Conservation (phyloP, 768 basidiomycete species). For the Dioszegia hungarica region DNA sequence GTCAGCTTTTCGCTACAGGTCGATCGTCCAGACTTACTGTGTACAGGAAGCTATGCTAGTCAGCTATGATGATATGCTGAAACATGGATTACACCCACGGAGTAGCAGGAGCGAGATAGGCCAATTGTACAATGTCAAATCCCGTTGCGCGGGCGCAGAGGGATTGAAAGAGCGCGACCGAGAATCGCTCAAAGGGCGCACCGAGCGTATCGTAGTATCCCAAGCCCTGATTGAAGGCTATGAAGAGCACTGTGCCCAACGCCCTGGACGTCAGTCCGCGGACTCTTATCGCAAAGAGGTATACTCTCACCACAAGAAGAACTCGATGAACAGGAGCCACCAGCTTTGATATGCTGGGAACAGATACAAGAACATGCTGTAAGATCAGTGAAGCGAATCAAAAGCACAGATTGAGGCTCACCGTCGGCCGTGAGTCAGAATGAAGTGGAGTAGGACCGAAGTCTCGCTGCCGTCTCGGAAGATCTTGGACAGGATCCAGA, state of each 20-base stretch:
- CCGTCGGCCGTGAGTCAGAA: conserved; percentile 18
- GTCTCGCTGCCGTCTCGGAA: conserved; percentile 9
- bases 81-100: conserved; percentile 1
- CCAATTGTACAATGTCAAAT: conserved; percentile 14
- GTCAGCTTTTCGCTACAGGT: background rate
- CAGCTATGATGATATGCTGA: background rate
- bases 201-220: conserved; percentile 4
- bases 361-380: conserved; percentile 18
- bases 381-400: background rate
- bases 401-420: background rate
- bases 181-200: conserved; percentile 1
- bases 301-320: background rate
- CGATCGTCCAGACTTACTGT: background rate
- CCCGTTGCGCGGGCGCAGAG: conserved; percentile 9
- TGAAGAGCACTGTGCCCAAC: background rate
- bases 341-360: conserved; percentile 21
- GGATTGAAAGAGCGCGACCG: conserved; percentile 13
- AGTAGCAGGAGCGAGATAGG: conserved; percentile 11
- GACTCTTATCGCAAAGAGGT: background rate
- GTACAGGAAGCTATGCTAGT: background rate
- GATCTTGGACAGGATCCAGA: conserved; percentile 17
- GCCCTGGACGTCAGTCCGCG: background rate
- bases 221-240: conserved; percentile 14
- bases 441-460: conserved; percentile 15
- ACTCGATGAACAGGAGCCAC: conserved; percentile 7